These are phyloP conservation scores for Carallia brachiata DNA, from an alignment of 345 rosid species.

Conservation along the genomic window DNA sequence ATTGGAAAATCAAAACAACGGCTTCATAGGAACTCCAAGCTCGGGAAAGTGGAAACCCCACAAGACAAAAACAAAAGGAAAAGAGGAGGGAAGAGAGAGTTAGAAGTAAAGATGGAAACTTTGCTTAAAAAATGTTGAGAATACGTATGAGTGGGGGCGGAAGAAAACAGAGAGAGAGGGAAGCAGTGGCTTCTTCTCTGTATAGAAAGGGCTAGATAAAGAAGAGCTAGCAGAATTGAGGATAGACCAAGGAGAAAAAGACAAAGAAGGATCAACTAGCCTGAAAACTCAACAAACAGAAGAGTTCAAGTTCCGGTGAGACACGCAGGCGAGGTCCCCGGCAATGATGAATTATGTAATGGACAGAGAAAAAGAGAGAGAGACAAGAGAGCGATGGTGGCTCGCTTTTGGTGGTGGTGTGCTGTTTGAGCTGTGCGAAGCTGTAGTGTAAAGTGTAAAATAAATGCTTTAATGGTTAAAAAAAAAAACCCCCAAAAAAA, in stretches of 20 bases:
- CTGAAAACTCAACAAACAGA: neutral
- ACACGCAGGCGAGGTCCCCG: neutral
- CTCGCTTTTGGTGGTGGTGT: neutral
- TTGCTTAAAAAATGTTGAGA: neutral
- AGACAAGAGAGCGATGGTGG: neutral
- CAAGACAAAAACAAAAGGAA: no score
- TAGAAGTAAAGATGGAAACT: neutral
- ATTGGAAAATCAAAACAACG: no score
- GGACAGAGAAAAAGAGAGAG: no score
- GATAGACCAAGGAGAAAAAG: neutral
- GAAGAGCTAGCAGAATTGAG: neutral
- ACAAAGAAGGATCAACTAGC: neutral
- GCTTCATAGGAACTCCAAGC: no score
- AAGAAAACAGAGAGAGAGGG: neutral
- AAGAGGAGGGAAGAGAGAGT: neutral
- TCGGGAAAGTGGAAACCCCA: no score
- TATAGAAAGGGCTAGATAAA: conserved; percentile 7
- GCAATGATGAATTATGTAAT: no score
- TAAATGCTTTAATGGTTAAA: no score
- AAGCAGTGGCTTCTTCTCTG: neutral
- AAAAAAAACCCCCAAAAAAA: no score
- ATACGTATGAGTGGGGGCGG: neutral
- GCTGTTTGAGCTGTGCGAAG: neutral
- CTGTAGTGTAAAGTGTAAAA: no score
- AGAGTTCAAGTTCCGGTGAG: conserved; percentile 1